Evolutionary conservation across 179 eudicot species (phyloP), one percentile per base, ranked within the genome.

Genomic region (Silene noctiflora): DNA sequence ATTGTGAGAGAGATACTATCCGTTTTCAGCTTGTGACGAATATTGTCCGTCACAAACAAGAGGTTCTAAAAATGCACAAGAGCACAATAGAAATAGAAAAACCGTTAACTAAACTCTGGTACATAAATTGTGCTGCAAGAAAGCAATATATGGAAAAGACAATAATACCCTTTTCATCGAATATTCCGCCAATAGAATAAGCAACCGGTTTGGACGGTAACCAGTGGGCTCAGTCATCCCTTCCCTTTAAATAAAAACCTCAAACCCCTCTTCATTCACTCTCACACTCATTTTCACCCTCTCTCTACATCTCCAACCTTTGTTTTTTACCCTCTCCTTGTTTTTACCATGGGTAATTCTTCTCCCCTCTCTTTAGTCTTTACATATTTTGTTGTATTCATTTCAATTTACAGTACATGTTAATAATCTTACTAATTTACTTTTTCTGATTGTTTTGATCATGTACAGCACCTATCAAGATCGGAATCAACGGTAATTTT

Each of bases 401-500:
- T 10, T 46, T 0, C 24, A 10, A 58, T 14, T 22, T 8, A 25
- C 22, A 0, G 39, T 58, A 58, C 5, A 2, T 0, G 19, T 13
- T n/a, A 0, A 0, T 19, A 0, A 0, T 19, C 67, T 61, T 48
- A 27, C 39, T 75, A 12, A 48, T 67, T 35, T 64, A 22, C 0
- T 64, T 64, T 11, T 33, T 74, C 72, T 75, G 25, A 2, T 20
- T 44, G 51, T 46, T 59, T 53, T 16, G 12, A 1, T 25, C 13
- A 55, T 81, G 4, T 74, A n/a, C 89, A 89, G 90, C 84, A n/a
- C 86, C 85, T 83, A 72, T 89, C 72, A 89, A 89, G 90, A 84
- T 89, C 83, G 93, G 93, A 86, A 89, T 89, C 76, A 89, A 89
- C 79, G 93, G 93, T 89, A 83, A 77, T 60, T 0, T 44, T 74